Evolutionary conservation across 768 basidiomycete genomes (phyloP).

Genomic region (Leccinum obscurum): DNA sequence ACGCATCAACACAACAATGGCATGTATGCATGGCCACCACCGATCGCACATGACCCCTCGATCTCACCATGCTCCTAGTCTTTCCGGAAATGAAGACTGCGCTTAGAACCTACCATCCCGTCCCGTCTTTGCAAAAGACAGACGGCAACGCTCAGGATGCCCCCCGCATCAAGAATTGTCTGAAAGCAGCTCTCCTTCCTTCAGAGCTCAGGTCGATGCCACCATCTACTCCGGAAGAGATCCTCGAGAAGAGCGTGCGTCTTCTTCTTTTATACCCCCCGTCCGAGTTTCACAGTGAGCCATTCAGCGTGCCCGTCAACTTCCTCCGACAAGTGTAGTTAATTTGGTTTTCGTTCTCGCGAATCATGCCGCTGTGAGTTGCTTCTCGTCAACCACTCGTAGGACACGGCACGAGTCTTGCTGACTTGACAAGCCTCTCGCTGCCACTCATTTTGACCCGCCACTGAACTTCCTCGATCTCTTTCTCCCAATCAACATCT

Average conservation of each 20-base stretch:
- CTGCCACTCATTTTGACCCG: conserved; percentile 71
- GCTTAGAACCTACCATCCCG: conserved; percentile 84
- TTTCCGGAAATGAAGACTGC: conserved; percentile 95
- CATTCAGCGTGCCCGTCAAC: conserved; percentile 52
- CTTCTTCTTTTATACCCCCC: not conserved
- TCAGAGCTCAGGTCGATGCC: conserved; percentile 64
- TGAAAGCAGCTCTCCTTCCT: conserved; percentile 77
- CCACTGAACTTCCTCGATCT: conserved; percentile 78
- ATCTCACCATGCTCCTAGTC: conserved; percentile 47
- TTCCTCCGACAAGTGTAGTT: conserved; percentile 83
- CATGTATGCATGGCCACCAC: conserved; percentile 50
- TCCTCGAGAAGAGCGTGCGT: conserved; percentile 66
- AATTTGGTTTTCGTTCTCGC: conserved; percentile 85
- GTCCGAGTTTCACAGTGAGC: conserved; percentile 4
- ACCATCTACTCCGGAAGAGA: conserved; percentile 74
- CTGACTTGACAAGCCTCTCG: conserved; percentile 47
- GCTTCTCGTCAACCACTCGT: not conserved
- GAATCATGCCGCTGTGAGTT: conserved; percentile 71
- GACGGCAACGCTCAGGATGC: conserved; percentile 89
- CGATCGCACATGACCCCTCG: conserved; percentile 7
- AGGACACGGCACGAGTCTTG: conserved; percentile 10
- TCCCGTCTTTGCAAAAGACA: conserved; percentile 85
- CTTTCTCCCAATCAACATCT: conserved; percentile 74
- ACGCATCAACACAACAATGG: conserved; percentile 90
- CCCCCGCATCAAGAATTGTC: conserved; percentile 86